Conservation (phyloP, 805 yeast species). For the Teunomyces funiuensis region DNA sequence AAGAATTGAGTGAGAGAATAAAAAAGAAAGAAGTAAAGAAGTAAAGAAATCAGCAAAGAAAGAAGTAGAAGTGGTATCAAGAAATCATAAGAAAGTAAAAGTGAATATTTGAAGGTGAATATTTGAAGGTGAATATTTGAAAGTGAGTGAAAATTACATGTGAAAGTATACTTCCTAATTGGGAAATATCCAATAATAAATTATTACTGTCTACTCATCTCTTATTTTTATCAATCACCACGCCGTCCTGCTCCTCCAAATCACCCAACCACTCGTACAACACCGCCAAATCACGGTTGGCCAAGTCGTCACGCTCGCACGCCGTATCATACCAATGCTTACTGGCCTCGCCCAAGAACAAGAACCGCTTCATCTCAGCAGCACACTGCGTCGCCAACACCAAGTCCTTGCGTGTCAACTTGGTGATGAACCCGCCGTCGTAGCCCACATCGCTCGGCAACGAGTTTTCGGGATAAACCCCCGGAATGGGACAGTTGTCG, state of each 20-base stretch:
- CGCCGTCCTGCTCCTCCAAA: slow-evolving; percentile 21
- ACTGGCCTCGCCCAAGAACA: slow-evolving; percentile 39
- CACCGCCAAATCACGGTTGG: slow-evolving; percentile 42
- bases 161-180: no score
- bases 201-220: no score
- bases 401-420: slow-evolving; percentile 44
- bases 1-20: no score
- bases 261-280: slow-evolving; percentile 45
- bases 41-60: no score
- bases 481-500: slow-evolving; percentile 54
- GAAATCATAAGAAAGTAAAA: no score
- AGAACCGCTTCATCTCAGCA: slow-evolving; percentile 30
- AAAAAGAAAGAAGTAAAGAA: no score
- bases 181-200: no score
- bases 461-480: slow-evolving; percentile 38
- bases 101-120: no score
- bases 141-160: no score
- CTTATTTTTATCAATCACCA: slow-evolving; percentile 1
- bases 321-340: slow-evolving; percentile 44
- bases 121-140: no score
- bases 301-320: slow-evolving; percentile 40
- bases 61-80: no score
- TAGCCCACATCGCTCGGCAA: slow-evolving; percentile 48
- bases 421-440: slow-evolving; percentile 51
- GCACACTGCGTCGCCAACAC: slow-evolving; percentile 44